Conservation (phyloP, 345 rosid species). For the Acer negundo region DNA sequence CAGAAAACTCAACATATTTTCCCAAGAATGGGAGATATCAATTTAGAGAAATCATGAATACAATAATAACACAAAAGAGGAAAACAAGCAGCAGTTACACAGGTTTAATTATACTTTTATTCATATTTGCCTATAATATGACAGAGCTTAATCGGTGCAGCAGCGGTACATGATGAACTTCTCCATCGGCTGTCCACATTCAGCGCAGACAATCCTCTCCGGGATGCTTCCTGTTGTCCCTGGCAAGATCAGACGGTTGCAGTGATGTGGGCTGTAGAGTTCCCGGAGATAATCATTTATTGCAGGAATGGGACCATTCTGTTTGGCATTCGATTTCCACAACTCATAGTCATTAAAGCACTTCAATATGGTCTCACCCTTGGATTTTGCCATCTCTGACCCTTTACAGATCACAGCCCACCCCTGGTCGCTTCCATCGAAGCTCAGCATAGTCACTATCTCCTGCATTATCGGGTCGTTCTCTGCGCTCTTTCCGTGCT, state of each 20-base stretch:
- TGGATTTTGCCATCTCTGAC: constrained; percentile 41
- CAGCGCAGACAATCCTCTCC: constrained; percentile 56
- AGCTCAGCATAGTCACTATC: constrained; percentile 53
- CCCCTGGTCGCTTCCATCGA: constrained; percentile 56
- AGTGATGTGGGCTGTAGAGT: constrained; percentile 42
- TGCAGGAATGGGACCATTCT: constrained; percentile 46
- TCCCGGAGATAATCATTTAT: constrained; percentile 32
- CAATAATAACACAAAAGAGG: neutral
- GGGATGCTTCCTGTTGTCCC: constrained; percentile 43
- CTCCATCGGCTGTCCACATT: constrained; percentile 58
- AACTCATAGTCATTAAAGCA: constrained; percentile 21
- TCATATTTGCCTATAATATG: too few relatives aligned
- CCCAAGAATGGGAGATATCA: neutral
- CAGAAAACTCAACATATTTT: neutral
- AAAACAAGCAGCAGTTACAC: neutral
- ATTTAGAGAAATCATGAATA: neutral
- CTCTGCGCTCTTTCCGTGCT: constrained; percentile 36
- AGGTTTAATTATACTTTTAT: too few relatives aligned
- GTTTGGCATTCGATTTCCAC: constrained; percentile 23
- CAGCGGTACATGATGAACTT: constrained; percentile 64
- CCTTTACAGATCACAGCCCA: constrained; percentile 58
- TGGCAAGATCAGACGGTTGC: constrained; percentile 56
- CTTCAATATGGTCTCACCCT: constrained; percentile 26
- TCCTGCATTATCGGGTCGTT: constrained; percentile 55
- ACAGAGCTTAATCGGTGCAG: constrained; percentile 44